phyloP scores from a whole-genome alignment of 345 rosid genomes.

The Cardamine resedifolia region DNA sequence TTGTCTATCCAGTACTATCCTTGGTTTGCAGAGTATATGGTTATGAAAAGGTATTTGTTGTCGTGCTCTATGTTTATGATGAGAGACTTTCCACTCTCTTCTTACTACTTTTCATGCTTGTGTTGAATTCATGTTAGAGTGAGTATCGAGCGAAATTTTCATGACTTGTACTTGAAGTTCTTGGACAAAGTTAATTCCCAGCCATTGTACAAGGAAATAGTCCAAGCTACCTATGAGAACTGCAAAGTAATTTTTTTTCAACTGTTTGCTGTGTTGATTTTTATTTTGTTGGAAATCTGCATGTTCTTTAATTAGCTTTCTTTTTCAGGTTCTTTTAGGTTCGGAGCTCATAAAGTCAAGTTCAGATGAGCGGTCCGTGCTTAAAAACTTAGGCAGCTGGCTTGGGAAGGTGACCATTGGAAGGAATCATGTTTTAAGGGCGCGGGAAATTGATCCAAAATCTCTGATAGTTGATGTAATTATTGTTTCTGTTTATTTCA shows the following conservation, averaged over 20 bases:
- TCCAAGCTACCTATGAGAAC: slow-evolving; percentile 74
- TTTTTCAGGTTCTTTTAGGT: slow-evolving; percentile 70
- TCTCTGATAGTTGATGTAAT: slow-evolving; percentile 78
- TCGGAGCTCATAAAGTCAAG: slow-evolving; percentile 89
- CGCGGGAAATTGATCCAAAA: slow-evolving; percentile 90
- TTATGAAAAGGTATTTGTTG: slow-evolving; percentile 66
- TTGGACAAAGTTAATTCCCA: slow-evolving; percentile 70
- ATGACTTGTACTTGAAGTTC: slow-evolving; percentile 84
- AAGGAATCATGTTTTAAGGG: slow-evolving; percentile 74
- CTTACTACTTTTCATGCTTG: background rate
- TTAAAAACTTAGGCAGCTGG: slow-evolving; percentile 93
- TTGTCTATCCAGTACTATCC: slow-evolving; percentile 63
- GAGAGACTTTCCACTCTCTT: background rate
- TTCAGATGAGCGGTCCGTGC: slow-evolving; percentile 79
- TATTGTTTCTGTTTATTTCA: slow-evolving; percentile 1
- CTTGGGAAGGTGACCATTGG: slow-evolving; percentile 89
- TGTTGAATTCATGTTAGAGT: slow-evolving; percentile 47
- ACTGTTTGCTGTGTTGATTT: background rate
- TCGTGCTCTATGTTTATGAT: background rate
- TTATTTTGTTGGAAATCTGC: background rate
- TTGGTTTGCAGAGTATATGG: slow-evolving; percentile 96
- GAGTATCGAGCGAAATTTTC: slow-evolving; percentile 85
- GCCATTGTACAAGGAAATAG: slow-evolving; percentile 66
- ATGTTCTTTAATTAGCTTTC: background rate
- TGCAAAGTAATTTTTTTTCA: slow-evolving; percentile 66